A percentile compares a stretch with the other conserved stretches of the same genome.
phyloP scores from a whole-genome alignment of 345 rosid genomes.

The Bruguiera parviflora region DNA sequence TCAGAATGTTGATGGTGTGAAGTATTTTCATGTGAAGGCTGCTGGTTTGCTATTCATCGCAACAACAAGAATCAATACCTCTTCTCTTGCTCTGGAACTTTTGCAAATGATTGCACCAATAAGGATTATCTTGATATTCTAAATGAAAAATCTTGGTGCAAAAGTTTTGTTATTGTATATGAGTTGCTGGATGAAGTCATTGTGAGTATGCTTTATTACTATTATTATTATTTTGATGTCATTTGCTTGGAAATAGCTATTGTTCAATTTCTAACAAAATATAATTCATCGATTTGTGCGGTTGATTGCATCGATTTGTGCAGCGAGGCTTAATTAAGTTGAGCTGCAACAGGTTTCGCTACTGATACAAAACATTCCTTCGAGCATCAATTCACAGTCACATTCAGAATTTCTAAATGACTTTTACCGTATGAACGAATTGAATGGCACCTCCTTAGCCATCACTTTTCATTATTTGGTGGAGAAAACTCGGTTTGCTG shows the following conservation, averaged over 20 bases:
- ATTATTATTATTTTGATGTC: background rate
- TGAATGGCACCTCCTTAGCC: too few relatives aligned
- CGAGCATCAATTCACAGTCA: too few relatives aligned
- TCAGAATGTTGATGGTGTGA: slow-evolving; percentile 90
- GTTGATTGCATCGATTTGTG: too few relatives aligned
- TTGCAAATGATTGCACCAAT: slow-evolving; percentile 93
- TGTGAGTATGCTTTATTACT: slow-evolving; percentile 40
- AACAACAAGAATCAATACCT: slow-evolving; percentile 78
- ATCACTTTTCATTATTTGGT: too few relatives aligned
- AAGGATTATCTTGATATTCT: slow-evolving; percentile 92
- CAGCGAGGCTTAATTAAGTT: too few relatives aligned
- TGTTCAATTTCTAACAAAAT: background rate
- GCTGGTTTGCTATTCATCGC: slow-evolving; percentile 90
- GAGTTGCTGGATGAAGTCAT: slow-evolving; percentile 94
- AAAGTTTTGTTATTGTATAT: slow-evolving; percentile 88
- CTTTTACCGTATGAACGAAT: too few relatives aligned
- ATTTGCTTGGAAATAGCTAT: slow-evolving; percentile 2
- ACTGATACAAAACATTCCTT: too few relatives aligned
- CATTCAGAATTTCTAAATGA: too few relatives aligned
- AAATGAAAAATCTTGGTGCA: slow-evolving; percentile 85
- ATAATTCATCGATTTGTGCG: background rate
- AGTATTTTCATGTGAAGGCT: slow-evolving; percentile 94
- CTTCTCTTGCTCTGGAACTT: slow-evolving; percentile 94
- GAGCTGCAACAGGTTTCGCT: too few relatives aligned
- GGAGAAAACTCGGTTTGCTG: too few relatives aligned